These are phyloP conservation scores for Paraphaeosphaeria minitans DNA, from an alignment of 2,329 filamentous ascomycete genomes.

Conservation along the genomic window DNA sequence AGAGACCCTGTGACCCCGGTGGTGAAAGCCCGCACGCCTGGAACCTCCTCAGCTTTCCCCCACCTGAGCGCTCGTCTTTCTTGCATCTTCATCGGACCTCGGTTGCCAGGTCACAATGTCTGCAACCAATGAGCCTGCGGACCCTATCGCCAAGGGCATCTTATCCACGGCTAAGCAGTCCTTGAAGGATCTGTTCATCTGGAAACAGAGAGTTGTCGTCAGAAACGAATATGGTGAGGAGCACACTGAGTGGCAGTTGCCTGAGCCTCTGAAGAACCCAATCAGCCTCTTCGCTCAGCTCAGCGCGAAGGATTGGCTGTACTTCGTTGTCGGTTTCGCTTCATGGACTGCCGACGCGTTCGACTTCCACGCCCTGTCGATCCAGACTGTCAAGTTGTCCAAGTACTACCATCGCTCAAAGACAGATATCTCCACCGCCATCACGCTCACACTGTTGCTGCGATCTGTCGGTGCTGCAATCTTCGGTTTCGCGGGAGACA, in stretches of 20 bases:
- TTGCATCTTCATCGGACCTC: slow-evolving; percentile 11
- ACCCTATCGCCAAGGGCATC: slow-evolving; percentile 70
- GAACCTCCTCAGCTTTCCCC: slow-evolving; percentile 8
- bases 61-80: slow-evolving; percentile 7
- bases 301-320: slow-evolving; percentile 70
- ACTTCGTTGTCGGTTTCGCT: slow-evolving; percentile 73
- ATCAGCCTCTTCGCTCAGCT: slow-evolving; percentile 70
- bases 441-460: slow-evolving; percentile 75
- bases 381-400: slow-evolving; percentile 71
- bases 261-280: slow-evolving; percentile 71
- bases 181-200: slow-evolving; percentile 69
- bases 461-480: slow-evolving; percentile 74
- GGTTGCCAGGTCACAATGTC: slow-evolving; percentile 27
- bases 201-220: slow-evolving; percentile 74
- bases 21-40: slow-evolving; percentile 5
- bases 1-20: slow-evolving; percentile 7
- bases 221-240: slow-evolving; percentile 69
- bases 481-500: slow-evolving; percentile 79
- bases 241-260: slow-evolving; percentile 69
- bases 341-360: slow-evolving; percentile 85
- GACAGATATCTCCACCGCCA: slow-evolving; percentile 74
- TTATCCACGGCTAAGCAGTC: slow-evolving; percentile 69
- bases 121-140: slow-evolving; percentile 58
- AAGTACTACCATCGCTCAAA: slow-evolving; percentile 63
- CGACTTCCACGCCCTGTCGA: slow-evolving; percentile 80